phyloP scores from a whole-genome alignment of 148 eudicot genomes.

The Nyssa sinensis region DNA sequence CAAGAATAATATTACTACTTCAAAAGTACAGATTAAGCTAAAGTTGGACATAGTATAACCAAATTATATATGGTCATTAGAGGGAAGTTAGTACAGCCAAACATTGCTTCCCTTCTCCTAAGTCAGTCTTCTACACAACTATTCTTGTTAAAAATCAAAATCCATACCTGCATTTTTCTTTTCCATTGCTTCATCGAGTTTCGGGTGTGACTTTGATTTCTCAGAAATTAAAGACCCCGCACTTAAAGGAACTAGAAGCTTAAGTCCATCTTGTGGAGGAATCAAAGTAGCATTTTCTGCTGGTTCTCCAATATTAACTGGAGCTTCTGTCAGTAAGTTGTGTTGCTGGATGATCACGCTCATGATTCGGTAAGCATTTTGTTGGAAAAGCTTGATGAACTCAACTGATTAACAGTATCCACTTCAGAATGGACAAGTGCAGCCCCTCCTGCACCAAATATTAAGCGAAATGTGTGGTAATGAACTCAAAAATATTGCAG shows the following conservation, averaged over 20 bases:
- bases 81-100: slow-evolving; percentile 1
- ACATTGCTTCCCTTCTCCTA: neutral
- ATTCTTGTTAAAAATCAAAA: neutral
- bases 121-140: neutral
- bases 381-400: neutral
- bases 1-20: neutral
- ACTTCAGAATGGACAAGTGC: neutral
- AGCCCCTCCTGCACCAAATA: slow-evolving; percentile 5
- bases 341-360: slow-evolving; percentile 7
- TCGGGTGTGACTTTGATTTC: slow-evolving; percentile 12
- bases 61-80: neutral
- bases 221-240: slow-evolving; percentile 4
- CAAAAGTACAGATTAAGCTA: slow-evolving; percentile 2
- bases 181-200: slow-evolving; percentile 15
- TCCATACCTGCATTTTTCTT: slow-evolving; percentile 16
- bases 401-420: slow-evolving; percentile 1
- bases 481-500: neutral
- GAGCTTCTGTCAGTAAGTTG: slow-evolving; percentile 16
- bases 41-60: neutral
- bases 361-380: neutral
- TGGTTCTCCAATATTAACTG: slow-evolving; percentile 15
- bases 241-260: slow-evolving; percentile 21
- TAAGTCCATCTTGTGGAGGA: slow-evolving; percentile 23
- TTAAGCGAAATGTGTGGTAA: neutral
- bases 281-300: slow-evolving; percentile 8